A percentile compares a stretch with the other conserved stretches of the same genome.
These are phyloP conservation scores for Phytopythium aichiense DNA, from an alignment of 352 stramenopile species.

Conservation along the genomic window DNA sequence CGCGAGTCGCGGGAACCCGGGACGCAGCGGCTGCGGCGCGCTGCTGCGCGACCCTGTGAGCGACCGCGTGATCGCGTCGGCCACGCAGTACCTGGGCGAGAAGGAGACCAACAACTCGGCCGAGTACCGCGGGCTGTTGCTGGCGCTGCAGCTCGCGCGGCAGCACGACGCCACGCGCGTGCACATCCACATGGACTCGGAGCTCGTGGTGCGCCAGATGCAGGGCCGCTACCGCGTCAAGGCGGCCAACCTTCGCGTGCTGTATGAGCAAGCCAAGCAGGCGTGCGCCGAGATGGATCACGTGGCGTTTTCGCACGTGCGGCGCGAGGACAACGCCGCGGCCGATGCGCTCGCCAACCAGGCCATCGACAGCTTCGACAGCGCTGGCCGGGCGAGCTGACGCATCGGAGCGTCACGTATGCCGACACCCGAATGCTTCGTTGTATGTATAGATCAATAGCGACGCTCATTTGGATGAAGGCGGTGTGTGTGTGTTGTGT, in stretches of 20 bases:
- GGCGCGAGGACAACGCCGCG: slow-evolving; percentile 39
- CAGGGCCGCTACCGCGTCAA: slow-evolving; percentile 68
- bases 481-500: not conserved
- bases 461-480: not conserved
- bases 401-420: not conserved
- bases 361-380: slow-evolving; percentile 38
- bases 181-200: slow-evolving; percentile 72
- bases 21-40: slow-evolving; percentile 53
- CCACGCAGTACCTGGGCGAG: slow-evolving; percentile 47
- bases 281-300: slow-evolving; percentile 24
- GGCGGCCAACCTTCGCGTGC: slow-evolving; percentile 37
- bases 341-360: slow-evolving; percentile 67
- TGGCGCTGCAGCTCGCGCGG: slow-evolving; percentile 54
- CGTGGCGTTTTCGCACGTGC: slow-evolving; percentile 51
- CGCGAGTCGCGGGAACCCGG: slow-evolving; percentile 69
- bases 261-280: slow-evolving; percentile 39
- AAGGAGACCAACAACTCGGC: slow-evolving; percentile 68
- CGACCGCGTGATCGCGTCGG: slow-evolving; percentile 35
- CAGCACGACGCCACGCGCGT: slow-evolving; percentile 28
- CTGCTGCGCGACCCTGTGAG: slow-evolving; percentile 40
- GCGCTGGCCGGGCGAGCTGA: not conserved
- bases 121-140: slow-evolving; percentile 62
- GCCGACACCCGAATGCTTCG: not conserved
- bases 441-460: slow-evolving; percentile 1
- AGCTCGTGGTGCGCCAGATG: slow-evolving; percentile 79